These are phyloP conservation scores for Ramichloridium luteum DNA, from an alignment of 2,329 filamentous ascomycete species.

Conservation along the genomic window DNA sequence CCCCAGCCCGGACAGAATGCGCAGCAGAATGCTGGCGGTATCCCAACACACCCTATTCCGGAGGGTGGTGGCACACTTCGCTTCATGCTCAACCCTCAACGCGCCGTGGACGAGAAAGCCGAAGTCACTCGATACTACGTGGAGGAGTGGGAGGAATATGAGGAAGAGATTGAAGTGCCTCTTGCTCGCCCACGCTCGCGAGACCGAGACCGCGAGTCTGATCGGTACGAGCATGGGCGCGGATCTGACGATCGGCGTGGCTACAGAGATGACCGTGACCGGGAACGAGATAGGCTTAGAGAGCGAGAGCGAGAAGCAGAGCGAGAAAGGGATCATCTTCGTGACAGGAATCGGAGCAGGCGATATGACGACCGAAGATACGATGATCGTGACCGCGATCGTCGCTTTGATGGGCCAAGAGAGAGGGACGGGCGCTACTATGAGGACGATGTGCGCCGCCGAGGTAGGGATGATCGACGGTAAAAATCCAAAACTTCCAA, in stretches of 20 bases:
- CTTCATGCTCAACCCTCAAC: slow-evolving; percentile 74
- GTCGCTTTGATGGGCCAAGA: slow-evolving; percentile 18
- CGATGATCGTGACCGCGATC: slow-evolving; percentile 15
- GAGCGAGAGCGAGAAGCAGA: slow-evolving; percentile 18
- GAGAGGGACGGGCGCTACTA: slow-evolving; percentile 14
- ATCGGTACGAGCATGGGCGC: slow-evolving; percentile 1
- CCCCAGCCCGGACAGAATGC: slow-evolving; percentile 15
- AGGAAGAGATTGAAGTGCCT: slow-evolving; percentile 57
- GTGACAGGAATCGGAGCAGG: slow-evolving; percentile 17
- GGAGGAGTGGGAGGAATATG: slow-evolving; percentile 64
- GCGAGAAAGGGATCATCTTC: slow-evolving; percentile 12
- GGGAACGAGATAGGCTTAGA: slow-evolving; percentile 15
- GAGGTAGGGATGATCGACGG: slow-evolving; percentile 4
- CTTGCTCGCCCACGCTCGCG: slow-evolving; percentile 12
- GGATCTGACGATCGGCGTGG: neutral
- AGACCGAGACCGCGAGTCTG: slow-evolving; percentile 13
- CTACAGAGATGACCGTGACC: slow-evolving; percentile 9
- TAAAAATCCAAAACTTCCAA: too few species aligned
- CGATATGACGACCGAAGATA: slow-evolving; percentile 21
- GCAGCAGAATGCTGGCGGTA: slow-evolving; percentile 9
- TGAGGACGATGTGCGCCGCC: slow-evolving; percentile 13
- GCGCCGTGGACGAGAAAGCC: slow-evolving; percentile 58
- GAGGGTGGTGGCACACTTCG: slow-evolving; percentile 55
- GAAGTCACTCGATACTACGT: slow-evolving; percentile 57
- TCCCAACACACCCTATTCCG: slow-evolving; percentile 12